Base-by-base conservation (phyloP, 306 rosid species). In the Parietaria judaica region DNA sequence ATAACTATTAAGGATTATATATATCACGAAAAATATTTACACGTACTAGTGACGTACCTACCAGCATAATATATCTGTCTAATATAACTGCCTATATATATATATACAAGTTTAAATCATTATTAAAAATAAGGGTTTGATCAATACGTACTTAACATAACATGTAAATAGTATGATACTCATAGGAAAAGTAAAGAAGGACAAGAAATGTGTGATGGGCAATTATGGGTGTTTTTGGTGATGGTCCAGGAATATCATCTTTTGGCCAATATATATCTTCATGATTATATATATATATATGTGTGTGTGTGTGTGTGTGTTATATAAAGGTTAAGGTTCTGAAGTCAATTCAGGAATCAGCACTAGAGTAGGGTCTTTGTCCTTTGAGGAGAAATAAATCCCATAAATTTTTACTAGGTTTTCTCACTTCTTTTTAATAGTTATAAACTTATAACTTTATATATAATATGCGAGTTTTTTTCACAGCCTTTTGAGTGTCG, bases 161-260 rank as follows among this genome's bases (percentile, higher is more conserved):
- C 43, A 62, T 36, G 47, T 39, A 61, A 52, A 39, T 12, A 53
- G 59, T 36, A 17, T 37, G 5, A 36, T 43, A 64, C 60, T 64
- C 56, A 53, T 51, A 39, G 68, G 60, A 23, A 41, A 64, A 64
- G 59, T 51, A 17, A 39, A 64, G 53, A 48, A 11, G 68, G 14
- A 61, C 43, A 52, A 17, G 14, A 46, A 45, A 53, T 53, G 37
- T 17, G 13, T 13, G 43, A 64, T 37, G 47, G 49, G 55, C 59
- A 52, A 64, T 64, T 64, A 54, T 64, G 68, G 68, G 48, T 16
- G 60, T 17, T 43, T 57, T 49, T 17, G 60, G 38, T 15, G 60
- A 36, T 52, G 68, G 68, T 64, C 68, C 68, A 43, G 68, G 59
- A 64, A 53, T 64, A 64, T 64, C 52, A 51, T 51, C 60, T 52